Evolutionary conservation across 257 asterid species (phyloP), one percentile per base, ranked within the genome.

Genomic region (Solanum megistacrolobum): DNA sequence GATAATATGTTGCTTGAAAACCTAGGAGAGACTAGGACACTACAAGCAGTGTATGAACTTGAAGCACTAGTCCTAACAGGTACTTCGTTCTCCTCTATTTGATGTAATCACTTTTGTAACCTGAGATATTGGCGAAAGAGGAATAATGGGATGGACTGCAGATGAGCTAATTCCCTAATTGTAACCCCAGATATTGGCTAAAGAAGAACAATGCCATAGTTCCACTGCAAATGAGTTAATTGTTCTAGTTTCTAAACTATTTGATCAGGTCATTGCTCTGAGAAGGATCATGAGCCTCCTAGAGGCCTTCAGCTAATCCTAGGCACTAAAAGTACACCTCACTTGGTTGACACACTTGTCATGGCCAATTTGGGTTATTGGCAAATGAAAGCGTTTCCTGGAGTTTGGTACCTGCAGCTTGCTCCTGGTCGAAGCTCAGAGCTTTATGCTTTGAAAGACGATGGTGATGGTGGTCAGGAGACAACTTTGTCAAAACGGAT

Each of bases 311-410:
- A 96, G 91, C 91, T 97, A 92, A 94, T 95, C 90, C 99, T 97
- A 89, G 99, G 99, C 87, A 94, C 98, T 83, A 95, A 94, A 88
- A 93, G 91, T 88, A 88, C 90, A 78, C 98, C 99, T 41, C 99
- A 96, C 94, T 87, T 94, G 91, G 99, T 97, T 34, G 99, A 97
- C 91, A 97, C 99, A 21, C 95, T 97, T 85, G 99, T 97, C 89
- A 97, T 97, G 99, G 99, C 99, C 89, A 97, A 97, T 93, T 93
- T 97, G 60, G 99, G 99, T 86, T 97, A 97, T 89, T 97, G 99
- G 99, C 99, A 97, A 94, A 96, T 97, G 99, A 96, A 96, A 93
- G 98, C 91, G 62, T 93, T 92, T 88, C 99, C 99, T 72, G 99
- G 99, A 78, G 96, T 97, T 38, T 97, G 98, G 99, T 96, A 97